These are phyloP conservation scores for Albugo laibachii DNA, from an alignment of 352 stramenopile species.

Conservation along the genomic window DNA sequence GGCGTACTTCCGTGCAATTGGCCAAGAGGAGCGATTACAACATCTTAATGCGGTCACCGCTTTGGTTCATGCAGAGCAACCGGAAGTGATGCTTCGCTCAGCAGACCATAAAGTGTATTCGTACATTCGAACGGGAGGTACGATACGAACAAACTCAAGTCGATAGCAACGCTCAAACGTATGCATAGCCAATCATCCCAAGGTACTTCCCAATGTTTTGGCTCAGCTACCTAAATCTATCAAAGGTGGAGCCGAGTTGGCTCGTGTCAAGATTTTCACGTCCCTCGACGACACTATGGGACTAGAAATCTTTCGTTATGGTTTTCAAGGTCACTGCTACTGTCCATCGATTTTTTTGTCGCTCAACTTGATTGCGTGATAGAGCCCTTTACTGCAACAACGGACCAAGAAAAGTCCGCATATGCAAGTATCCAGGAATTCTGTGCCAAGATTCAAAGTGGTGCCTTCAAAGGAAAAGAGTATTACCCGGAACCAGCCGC, in stretches of 20 bases:
- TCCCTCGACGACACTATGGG: conserved; percentile 65
- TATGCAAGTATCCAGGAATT: conserved; percentile 37
- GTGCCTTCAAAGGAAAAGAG: conserved; percentile 35
- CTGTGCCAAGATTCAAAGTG: conserved; percentile 47
- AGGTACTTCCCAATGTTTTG: conserved; percentile 46
- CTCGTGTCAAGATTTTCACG: conserved; percentile 82
- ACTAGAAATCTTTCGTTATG: conserved; percentile 76
- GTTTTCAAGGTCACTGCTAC: conserved; percentile 17
- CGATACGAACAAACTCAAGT: neutral
- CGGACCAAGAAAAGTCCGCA: conserved; percentile 28
- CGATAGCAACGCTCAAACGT: conserved; percentile 5
- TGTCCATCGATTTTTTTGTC: neutral
- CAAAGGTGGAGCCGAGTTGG: conserved; percentile 27
- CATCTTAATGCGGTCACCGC: conserved; percentile 78
- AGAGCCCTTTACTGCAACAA: conserved; percentile 44
- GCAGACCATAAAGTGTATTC: conserved; percentile 52
- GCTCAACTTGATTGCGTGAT: neutral
- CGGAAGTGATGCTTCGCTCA: conserved; percentile 67
- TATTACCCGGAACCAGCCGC: conserved; percentile 29
- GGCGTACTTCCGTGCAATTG: conserved; percentile 77
- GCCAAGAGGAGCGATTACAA: conserved; percentile 62
- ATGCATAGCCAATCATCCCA: conserved; percentile 35
- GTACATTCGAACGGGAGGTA: conserved; percentile 53
- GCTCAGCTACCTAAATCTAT: conserved; percentile 43
- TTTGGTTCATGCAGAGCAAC: conserved; percentile 49